Percentiles rank a stretch among this genome's conserved stretches.
Conservation (phyloP, 768 basidiomycete species). For the Boletus rufocinnamomeus region DNA sequence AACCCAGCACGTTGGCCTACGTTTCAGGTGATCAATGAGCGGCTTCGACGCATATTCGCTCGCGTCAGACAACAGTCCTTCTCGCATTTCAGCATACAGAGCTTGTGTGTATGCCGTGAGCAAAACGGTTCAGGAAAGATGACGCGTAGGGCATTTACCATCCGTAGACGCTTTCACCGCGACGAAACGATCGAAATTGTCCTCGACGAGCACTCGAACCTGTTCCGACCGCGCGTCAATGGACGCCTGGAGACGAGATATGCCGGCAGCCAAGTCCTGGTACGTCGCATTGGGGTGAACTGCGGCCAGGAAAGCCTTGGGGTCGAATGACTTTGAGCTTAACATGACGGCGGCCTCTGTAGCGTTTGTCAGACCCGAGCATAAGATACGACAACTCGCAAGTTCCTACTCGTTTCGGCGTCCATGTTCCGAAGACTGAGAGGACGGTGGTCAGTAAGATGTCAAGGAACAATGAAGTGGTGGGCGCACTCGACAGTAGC, state of each 20-base stretch:
- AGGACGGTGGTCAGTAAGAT: neutral
- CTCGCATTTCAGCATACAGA: conserved; percentile 89
- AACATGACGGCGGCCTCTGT: conserved; percentile 81
- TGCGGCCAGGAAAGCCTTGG: conserved; percentile 87
- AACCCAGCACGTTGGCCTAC: conserved; percentile 42
- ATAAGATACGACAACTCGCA: conserved; percentile 11
- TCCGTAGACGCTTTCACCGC: conserved; percentile 97
- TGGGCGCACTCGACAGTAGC: conserved; percentile 53
- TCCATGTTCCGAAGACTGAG: conserved; percentile 66
- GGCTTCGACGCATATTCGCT: conserved; percentile 84
- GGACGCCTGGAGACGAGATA: conserved; percentile 68
- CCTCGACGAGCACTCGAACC: conserved; percentile 92
- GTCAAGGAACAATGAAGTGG: conserved; percentile 1
- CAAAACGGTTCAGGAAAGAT: neutral
- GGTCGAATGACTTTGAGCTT: conserved; percentile 93
- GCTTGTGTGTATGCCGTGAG: conserved; percentile 46
- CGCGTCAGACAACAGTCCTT: conserved; percentile 73
- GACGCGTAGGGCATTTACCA: conserved; percentile 49
- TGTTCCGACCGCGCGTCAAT: conserved; percentile 93
- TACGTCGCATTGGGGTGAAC: conserved; percentile 96
- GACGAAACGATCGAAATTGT: conserved; percentile 97
- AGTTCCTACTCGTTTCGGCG: conserved; percentile 65
- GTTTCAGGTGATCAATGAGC: conserved; percentile 81
- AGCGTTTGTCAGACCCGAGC: conserved; percentile 8
- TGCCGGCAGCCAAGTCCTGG: conserved; percentile 83